A percentile compares a stretch with the other conserved stretches of the same genome.
Conservation (phyloP, 2,329 filamentous ascomycete species). For the Colletotrichum musae region DNA sequence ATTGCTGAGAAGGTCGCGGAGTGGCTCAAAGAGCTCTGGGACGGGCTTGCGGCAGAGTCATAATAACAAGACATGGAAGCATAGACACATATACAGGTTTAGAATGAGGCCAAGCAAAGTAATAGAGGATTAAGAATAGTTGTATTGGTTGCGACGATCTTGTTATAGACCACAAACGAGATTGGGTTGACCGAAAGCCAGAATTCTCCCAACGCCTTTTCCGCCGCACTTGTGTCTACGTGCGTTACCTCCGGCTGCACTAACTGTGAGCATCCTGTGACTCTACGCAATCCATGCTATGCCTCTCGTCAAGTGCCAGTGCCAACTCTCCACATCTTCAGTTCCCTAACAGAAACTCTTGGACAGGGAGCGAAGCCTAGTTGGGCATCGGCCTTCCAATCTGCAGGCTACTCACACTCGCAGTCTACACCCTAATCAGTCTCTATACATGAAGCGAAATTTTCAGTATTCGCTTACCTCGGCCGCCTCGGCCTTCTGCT, state of each 20-base stretch:
- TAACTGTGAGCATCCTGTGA: background rate
- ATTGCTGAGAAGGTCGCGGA: slow-evolving; percentile 32
- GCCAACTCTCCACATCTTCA: background rate
- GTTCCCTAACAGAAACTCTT: background rate
- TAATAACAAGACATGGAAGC: too few species aligned
- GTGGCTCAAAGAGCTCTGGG: slow-evolving; percentile 39
- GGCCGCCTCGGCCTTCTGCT: slow-evolving; percentile 1
- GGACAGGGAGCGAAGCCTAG: background rate
- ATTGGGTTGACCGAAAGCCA: background rate
- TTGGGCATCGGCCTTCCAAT: slow-evolving; percentile 36
- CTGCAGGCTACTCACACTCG: slow-evolving; percentile 27
- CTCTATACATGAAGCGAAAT: too few species aligned
- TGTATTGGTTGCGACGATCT: slow-evolving; percentile 10
- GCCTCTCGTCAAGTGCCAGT: too few species aligned
- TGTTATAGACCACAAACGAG: slow-evolving; percentile 1
- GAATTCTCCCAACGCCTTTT: background rate
- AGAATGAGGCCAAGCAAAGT: background rate
- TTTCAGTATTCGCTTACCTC: slow-evolving; percentile 1
- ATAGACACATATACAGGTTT: background rate
- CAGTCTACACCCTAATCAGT: slow-evolving; percentile 1
- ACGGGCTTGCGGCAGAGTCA: background rate
- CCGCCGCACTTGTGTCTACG: background rate
- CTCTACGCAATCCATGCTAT: background rate
- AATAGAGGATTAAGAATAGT: slow-evolving; percentile 33
- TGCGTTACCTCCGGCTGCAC: background rate